These are phyloP conservation scores for Saposhnikovia divaricata DNA, from an alignment of 129 eudicot genomes.

Conservation along the genomic window DNA sequence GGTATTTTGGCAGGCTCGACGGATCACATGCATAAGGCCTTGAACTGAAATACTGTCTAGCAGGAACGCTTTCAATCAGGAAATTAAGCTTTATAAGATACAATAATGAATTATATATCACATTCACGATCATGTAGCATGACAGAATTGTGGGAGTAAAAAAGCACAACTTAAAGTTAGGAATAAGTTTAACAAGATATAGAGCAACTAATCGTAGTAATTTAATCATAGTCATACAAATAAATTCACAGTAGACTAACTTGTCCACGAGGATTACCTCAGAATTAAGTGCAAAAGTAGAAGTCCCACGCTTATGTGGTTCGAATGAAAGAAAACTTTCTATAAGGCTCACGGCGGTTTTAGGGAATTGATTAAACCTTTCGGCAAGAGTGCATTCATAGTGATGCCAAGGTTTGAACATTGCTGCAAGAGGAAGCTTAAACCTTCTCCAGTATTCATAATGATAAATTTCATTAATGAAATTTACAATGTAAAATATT, in stretches of 20 bases:
- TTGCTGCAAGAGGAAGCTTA: constrained; percentile 61
- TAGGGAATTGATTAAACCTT: constrained; percentile 61
- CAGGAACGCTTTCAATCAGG: constrained; percentile 7
- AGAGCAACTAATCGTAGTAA: not conserved
- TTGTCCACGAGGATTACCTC: constrained; percentile 32
- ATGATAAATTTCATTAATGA: no score
- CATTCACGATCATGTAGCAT: not conserved
- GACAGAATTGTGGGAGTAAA: not conserved
- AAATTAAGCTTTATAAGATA: not conserved
- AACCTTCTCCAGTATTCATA: constrained; percentile 59
- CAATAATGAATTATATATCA: not conserved
- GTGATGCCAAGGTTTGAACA: constrained; percentile 75
- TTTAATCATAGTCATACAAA: not conserved
- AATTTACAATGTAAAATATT: not conserved
- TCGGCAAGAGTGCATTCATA: constrained; percentile 61
- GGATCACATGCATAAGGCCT: constrained; percentile 83
- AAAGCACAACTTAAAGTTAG: not conserved
- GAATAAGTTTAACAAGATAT: no score
- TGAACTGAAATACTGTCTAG: constrained; percentile 52
- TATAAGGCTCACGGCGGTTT: constrained; percentile 47
- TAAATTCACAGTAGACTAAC: not conserved
- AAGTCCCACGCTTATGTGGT: constrained; percentile 62
- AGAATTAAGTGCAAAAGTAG: constrained; percentile 53
- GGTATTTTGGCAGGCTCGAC: constrained; percentile 72
- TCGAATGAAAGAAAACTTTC: constrained; percentile 55